Base-by-base conservation (phyloP, 2,329 filamentous ascomycete species). In the Trichophyton benhamiae region DNA sequence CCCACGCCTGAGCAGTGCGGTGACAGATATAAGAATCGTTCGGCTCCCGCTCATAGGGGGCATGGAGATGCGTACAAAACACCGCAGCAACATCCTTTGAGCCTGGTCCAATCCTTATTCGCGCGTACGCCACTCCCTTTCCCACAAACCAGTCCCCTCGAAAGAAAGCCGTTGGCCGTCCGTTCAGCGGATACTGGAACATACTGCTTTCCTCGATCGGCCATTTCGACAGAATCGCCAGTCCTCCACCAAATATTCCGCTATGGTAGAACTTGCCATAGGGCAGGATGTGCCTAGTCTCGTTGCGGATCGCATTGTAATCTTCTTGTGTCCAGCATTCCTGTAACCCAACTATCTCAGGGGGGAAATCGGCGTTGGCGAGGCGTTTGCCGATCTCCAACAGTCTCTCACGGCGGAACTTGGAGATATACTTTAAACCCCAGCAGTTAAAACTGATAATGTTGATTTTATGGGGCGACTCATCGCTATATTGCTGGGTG, bases 141-240 rank as follows among this genome's bases (percentile, higher is more conserved):
- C 94, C 94, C 8, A 96, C 91, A 70, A 86, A 97, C 90, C 92
- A 97, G 74, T 97, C 92, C 9, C 94, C 94, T 63, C 92, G 82
- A 76, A 87, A 96, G 75, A 97, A 96, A 3, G 92, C 92, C 8
- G 91, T 92, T 4, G 94, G 94, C 17, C 92, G 83, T 17, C 94
- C 94, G 72, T 96, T 96, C 60, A 99, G 81, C n/a, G 90, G 85
- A 72, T 96, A 99, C 2, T 80, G 81, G 66, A 84, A 81, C 90
- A 97, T 95, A 69, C 82, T 85, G 73, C 87, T 91, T 77, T 95
- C 88, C 68, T 89, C 87, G 66, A 99, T 91, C 22, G 92, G 91
- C 90, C 91, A 97, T 79, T 85, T 83, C 57, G 89, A 95, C 57
- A 97, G 79, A 65, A 97, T 94, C 61, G 85, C 94, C 48, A 99